Evolutionary conservation across 2,329 filamentous ascomycete species (phyloP).

Genomic region (Cladophialophora immunda): DNA sequence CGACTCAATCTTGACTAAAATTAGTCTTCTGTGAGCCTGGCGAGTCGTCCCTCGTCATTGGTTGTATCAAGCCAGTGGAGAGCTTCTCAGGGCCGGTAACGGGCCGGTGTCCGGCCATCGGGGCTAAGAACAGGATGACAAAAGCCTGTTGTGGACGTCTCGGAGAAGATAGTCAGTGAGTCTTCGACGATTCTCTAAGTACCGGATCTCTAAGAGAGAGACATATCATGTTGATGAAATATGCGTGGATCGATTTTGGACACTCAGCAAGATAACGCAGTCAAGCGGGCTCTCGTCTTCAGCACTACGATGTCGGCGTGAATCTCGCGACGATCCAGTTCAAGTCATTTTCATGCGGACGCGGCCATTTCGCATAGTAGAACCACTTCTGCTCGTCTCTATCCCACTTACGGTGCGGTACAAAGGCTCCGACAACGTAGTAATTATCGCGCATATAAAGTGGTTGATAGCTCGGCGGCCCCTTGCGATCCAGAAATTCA

Average conservation of each 20-base stretch:
- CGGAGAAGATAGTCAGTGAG: neutral
- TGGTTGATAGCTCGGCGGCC: conserved; percentile 38
- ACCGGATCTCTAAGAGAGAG: neutral
- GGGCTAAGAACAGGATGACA: neutral
- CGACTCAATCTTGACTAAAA: neutral
- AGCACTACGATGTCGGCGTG: conserved; percentile 20
- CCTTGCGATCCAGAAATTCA: conserved; percentile 38
- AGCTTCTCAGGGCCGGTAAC: neutral
- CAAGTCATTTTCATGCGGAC: conserved; percentile 39
- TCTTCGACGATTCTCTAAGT: neutral
- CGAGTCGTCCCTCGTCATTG: neutral
- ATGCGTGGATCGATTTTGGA: neutral
- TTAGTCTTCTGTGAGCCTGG: neutral
- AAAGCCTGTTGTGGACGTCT: neutral
- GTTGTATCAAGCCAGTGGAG: neutral
- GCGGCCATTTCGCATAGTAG: conserved; percentile 39
- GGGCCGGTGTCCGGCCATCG: neutral
- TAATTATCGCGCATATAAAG: conserved; percentile 42
- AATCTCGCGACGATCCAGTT: conserved; percentile 37
- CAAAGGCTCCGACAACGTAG: conserved; percentile 39
- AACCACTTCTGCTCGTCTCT: conserved; percentile 36
- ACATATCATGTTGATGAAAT: neutral
- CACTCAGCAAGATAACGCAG: neutral
- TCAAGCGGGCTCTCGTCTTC: neutral
- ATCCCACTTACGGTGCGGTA: conserved; percentile 41